Conservation (phyloP, 805 yeast genomes). For the Starmerella vitae region DNA sequence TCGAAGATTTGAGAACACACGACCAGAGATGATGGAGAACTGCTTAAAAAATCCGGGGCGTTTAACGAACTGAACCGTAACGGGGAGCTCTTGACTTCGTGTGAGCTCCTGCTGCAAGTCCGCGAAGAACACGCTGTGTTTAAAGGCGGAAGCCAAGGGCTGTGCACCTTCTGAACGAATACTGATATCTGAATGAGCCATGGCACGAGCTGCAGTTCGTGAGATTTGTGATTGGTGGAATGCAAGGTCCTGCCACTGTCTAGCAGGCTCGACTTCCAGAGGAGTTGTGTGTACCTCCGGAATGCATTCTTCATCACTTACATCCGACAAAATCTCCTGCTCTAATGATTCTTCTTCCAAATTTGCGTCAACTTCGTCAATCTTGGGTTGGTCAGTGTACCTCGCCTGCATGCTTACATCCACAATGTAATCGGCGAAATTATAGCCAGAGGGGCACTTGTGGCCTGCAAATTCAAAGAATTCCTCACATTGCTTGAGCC, state of each 20-base stretch:
- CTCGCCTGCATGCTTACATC: slow-evolving; percentile 72
- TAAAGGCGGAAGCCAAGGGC: slow-evolving; percentile 25
- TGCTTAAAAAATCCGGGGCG: slow-evolving; percentile 54
- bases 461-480: slow-evolving; percentile 67
- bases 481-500: slow-evolving; percentile 57
- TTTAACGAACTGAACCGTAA: slow-evolving; percentile 17
- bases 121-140: slow-evolving; percentile 20
- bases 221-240: slow-evolving; percentile 18
- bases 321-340: slow-evolving; percentile 12
- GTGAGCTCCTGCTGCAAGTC: slow-evolving; percentile 21
- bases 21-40: slow-evolving; percentile 56
- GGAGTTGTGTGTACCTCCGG: slow-evolving; percentile 18
- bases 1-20: slow-evolving; percentile 85
- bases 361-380: slow-evolving; percentile 1
- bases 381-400: slow-evolving; percentile 8
- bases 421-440: slow-evolving; percentile 84
- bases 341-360: neutral
- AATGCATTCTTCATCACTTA: slow-evolving; percentile 16
- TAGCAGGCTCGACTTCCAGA: slow-evolving; percentile 15
- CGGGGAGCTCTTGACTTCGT: slow-evolving; percentile 11
- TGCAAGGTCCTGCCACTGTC: slow-evolving; percentile 21
- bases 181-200: slow-evolving; percentile 15
- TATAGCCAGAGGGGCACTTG: slow-evolving; percentile 76
- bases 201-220: slow-evolving; percentile 17
- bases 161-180: slow-evolving; percentile 22